These are phyloP conservation scores for Arachis stenosperma DNA, from an alignment of 306 rosid genomes.

Conservation along the genomic window DNA sequence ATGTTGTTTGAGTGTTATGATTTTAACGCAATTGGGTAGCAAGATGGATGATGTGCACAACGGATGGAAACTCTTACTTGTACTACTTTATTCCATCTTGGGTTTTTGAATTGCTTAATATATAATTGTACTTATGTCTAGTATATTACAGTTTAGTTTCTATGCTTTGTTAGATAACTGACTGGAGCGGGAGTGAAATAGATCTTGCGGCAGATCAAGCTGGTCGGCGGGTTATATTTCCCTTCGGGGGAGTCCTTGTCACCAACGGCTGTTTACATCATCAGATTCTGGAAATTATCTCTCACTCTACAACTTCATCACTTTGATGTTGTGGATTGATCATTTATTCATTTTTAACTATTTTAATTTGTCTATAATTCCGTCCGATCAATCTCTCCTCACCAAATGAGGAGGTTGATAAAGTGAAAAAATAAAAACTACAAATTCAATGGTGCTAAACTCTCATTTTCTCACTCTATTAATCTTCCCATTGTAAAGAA, in stretches of 20 bases:
- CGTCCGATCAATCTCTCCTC: no score
- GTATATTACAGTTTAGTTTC: neutral
- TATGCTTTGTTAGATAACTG: slow-evolving; percentile 54
- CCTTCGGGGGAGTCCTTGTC: slow-evolving; percentile 74
- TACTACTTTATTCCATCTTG: neutral
- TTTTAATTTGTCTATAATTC: neutral
- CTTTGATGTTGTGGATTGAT: slow-evolving; percentile 27
- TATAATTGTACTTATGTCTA: neutral
- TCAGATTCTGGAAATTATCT: slow-evolving; percentile 58
- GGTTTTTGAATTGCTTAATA: neutral
- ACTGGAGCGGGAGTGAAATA: slow-evolving; percentile 75
- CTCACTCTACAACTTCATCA: slow-evolving; percentile 49
- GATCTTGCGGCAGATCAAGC: slow-evolving; percentile 74
- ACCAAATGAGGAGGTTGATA: no score
- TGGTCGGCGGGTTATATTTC: slow-evolving; percentile 67
- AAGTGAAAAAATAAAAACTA: no score
- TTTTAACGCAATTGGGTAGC: slow-evolving; percentile 3
- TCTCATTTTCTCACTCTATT: no score
- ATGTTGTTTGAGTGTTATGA: slow-evolving; percentile 8
- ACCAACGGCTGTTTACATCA: slow-evolving; percentile 64
- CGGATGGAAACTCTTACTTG: neutral
- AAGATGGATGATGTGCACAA: slow-evolving; percentile 15
- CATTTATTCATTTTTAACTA: neutral
- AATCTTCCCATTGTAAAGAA: no score
- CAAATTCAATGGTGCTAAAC: no score